Conservation (phyloP, 148 eudicot genomes). For the Chenopodium quinoa region DNA sequence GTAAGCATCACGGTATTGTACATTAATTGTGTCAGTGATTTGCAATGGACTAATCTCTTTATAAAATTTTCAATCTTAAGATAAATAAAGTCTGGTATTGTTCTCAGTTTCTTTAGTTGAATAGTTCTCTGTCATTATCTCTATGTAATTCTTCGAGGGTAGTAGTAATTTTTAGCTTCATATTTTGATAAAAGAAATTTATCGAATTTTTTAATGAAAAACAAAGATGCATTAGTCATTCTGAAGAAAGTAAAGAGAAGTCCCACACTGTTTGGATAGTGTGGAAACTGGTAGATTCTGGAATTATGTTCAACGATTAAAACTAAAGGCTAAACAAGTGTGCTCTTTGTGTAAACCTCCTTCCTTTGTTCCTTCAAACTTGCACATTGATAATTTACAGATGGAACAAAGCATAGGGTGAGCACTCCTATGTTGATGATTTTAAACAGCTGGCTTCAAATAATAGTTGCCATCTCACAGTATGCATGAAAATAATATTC, state of each 20-base stretch:
- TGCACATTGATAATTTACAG: background rate
- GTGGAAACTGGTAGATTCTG: background rate
- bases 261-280: background rate
- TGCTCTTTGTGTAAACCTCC: background rate
- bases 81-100: background rate
- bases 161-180: background rate
- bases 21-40: background rate
- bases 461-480: background rate
- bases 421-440: background rate
- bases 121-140: background rate
- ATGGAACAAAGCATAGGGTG: background rate
- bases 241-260: background rate
- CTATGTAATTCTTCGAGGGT: background rate
- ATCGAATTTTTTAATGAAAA: too few relatives aligned
- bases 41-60: background rate
- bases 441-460: background rate
- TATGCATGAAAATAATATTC: background rate
- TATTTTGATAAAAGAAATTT: background rate
- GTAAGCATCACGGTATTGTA: slow-evolving; percentile 34
- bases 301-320: background rate
- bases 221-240: background rate
- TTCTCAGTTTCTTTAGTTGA: background rate
- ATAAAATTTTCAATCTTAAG: background rate
- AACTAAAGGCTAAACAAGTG: background rate
- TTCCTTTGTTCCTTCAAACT: background rate